Percentiles rank a stretch among this genome's conserved stretches.
Conservation (phyloP, 768 basidiomycete species). For the Amanita fuliginea region DNA sequence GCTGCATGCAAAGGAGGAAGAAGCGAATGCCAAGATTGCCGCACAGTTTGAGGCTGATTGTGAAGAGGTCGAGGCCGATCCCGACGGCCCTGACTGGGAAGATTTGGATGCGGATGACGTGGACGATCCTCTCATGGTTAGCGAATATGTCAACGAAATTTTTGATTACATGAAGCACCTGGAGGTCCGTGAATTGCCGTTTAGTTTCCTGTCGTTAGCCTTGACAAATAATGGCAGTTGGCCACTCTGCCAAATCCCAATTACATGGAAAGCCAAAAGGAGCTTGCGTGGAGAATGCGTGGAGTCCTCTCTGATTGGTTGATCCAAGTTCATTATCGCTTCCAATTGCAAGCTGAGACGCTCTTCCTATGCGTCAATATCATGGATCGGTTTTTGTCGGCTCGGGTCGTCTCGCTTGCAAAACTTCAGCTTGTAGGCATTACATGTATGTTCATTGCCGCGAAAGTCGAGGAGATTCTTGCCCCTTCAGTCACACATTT, state of each 20-base stretch:
- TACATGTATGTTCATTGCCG: constrained; percentile 85
- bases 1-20: constrained; percentile 32
- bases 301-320: constrained; percentile 94
- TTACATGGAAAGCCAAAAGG: constrained; percentile 92
- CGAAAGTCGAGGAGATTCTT: constrained; percentile 94
- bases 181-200: constrained; percentile 47
- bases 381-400: constrained; percentile 73
- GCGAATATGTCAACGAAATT: constrained; percentile 91
- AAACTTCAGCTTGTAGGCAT: constrained; percentile 96
- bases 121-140: constrained; percentile 95
- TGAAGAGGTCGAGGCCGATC: constrained; percentile 54
- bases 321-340: constrained; percentile 88
- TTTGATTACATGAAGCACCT: constrained; percentile 84
- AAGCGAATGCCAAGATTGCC: constrained; percentile 27
- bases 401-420: constrained; percentile 74
- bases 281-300: constrained; percentile 95
- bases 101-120: constrained; percentile 89
- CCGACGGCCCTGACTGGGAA: constrained; percentile 63
- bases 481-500: constrained; percentile 89
- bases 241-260: constrained; percentile 83
- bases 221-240: constrained; percentile 29
- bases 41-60: constrained; percentile 41
- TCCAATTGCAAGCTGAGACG: constrained; percentile 88
- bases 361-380: constrained; percentile 93
- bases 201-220: neutral